Base-by-base conservation (phyloP, 192 early-diverging fungal genomes). In the Nowakowskiella sp. region DNA sequence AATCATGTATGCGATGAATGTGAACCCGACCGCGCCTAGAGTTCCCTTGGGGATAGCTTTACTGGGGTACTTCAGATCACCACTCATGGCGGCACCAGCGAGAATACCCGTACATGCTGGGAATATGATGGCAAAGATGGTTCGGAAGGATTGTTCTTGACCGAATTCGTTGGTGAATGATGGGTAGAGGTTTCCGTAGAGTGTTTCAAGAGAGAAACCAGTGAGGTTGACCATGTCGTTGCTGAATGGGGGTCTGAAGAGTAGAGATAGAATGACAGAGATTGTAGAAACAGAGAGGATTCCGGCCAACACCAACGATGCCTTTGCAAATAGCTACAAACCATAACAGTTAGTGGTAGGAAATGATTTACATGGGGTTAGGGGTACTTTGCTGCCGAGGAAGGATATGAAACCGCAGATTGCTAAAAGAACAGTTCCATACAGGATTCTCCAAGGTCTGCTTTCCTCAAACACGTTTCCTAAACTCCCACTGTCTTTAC, bases 1-100 rank as follows among this genome's bases (percentile, higher is more conserved):
- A 13, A 19, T 13, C 13, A 19, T 19, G 19, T 39, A 39, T 39
- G 19, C 13, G n/a, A 80, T 71, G 6, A 50, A 28, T 16, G 75
- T 62, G 58, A 82, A 85, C 4, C 74, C 61, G 13, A 72, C 45
- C 3, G 76, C 84, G 64, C 68, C 73, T 44, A 84, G 61, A 4
- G 84, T 85, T 53, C 84, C 84, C 34, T 65, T 68, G 0, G 84
- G 82, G 8, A 85, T 85, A 0, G 82, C 80, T 44, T 77, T 70
- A 62, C 76, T 74, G 4, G 84, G 84, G 51, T 78, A 77, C 50
- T 76, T 68, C 44, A 85, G 67, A 31, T 78, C 70, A 21, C 82
- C 81, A n/a, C 80, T 82, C 76, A 85, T 76, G 21, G 81, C 81
- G 0, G 81, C 84, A 19, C 84, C 83, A 4, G 47, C 7, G 0